These are phyloP conservation scores for Yamadazyma scolyti DNA, from an alignment of 805 yeast genomes.

Conservation along the genomic window DNA sequence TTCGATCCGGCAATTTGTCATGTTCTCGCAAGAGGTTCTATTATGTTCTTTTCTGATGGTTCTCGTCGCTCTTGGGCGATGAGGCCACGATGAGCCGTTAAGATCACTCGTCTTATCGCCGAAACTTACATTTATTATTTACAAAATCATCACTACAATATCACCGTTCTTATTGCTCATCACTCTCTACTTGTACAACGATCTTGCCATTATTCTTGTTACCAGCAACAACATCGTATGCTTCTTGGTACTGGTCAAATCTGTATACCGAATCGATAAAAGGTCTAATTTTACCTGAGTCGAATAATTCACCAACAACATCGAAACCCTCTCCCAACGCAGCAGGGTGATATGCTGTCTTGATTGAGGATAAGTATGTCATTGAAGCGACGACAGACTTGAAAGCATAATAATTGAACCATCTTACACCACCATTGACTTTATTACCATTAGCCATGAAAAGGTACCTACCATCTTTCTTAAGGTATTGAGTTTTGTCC, in stretches of 20 bases:
- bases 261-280: slow-evolving; percentile 52
- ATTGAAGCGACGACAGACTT: no score
- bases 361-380: no score
- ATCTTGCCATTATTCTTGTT: slow-evolving; percentile 65
- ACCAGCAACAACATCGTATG: slow-evolving; percentile 43
- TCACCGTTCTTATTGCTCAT: no score
- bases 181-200: slow-evolving; percentile 44
- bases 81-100: no score
- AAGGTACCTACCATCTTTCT: slow-evolving; percentile 45
- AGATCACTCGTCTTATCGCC: no score
- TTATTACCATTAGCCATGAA: slow-evolving; percentile 57
- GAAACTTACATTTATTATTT: no score
- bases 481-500: slow-evolving; percentile 40
- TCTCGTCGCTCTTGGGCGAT: no score
- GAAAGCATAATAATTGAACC: background rate
- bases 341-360: no score
- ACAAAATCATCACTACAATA: no score
- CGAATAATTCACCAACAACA: slow-evolving; percentile 36
- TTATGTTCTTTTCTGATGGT: no score
- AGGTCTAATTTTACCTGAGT: slow-evolving; percentile 39
- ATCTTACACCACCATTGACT: slow-evolving; percentile 1
- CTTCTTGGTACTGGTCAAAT: slow-evolving; percentile 47
- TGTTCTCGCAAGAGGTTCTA: no score
- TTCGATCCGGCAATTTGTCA: no score
- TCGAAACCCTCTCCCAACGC: slow-evolving; percentile 11